These are phyloP conservation scores for Wickerhamomyces alni DNA, from an alignment of 805 yeast genomes.

Conservation along the genomic window DNA sequence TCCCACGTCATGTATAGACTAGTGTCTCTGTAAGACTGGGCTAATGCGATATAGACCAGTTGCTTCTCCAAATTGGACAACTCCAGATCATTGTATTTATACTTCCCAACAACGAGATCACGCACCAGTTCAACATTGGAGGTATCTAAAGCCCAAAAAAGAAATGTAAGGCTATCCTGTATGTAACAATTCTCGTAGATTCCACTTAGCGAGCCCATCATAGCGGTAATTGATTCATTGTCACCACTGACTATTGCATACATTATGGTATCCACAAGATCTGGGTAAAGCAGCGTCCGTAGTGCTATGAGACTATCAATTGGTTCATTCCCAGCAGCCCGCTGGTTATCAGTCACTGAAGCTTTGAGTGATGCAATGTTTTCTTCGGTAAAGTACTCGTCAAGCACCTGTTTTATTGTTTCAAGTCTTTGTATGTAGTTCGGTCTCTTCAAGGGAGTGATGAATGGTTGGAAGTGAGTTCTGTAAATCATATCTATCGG, in stretches of 20 bases:
- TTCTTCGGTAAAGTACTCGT: not conserved
- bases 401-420: not conserved
- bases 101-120: no score
- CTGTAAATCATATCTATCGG: constrained; percentile 1
- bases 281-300: constrained; percentile 5
- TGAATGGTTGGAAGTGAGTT: constrained; percentile 4
- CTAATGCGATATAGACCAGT: not conserved
- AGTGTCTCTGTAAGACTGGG: not conserved
- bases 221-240: not conserved
- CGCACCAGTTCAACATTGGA: no score
- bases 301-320: not conserved
- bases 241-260: constrained; percentile 4
- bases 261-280: constrained; percentile 7
- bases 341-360: no score
- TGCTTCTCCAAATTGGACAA: not conserved
- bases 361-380: no score
- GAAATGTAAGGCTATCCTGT: not conserved
- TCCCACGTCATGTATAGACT: not conserved
- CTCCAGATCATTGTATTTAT: no score
- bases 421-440: constrained; percentile 5
- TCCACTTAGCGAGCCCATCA: not conserved
- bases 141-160: not conserved
- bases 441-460: constrained; percentile 2
- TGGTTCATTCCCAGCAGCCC: no score
- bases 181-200: not conserved